Base-by-base conservation (phyloP, 2,329 filamentous ascomycete genomes). In the Claviceps paspali region DNA sequence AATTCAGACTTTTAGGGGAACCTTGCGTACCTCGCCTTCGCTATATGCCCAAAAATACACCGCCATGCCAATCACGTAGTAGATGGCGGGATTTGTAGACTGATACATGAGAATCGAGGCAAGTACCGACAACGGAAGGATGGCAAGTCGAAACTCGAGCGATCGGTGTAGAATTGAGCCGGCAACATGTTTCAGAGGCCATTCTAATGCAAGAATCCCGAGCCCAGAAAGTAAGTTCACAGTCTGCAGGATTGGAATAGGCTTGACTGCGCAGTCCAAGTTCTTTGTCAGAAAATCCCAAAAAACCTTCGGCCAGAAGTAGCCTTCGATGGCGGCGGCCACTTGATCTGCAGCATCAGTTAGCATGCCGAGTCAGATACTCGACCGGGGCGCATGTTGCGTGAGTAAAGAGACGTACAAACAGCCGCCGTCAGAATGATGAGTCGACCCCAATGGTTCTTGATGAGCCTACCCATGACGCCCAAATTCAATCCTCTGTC, bases 281-380 rank as follows among this genome's bases (percentile, higher is more conserved):
- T 84, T 86, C 53, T 84, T 86, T 42, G 88, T 95, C 47, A 91
- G 63, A 58, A 94, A 94, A 61, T 98, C 91, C 81, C 83, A 98
- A 64, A 98, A 93, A 54, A 98, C 80, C 60, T 98, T 98, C 47
- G 91, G 91, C 86, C 87, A 98, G 73, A 98, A 88, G 70, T 91
- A 94, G 52, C 75, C 79, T 63, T 92, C 75, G 39, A 98, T 63
- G 12, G 81, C 79, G 42, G 86, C 86, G 42, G 68, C 76, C 45
- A 95, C 61, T 73, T 98, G 91, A 59, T 94, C 86, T 94, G 34
- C 15, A 26, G n/a, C 18, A 23, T 7, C 17, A 4, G n/a, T 27
- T 11, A 36, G 49, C 61, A 48, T 12, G 26, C 14, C 10, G 10
- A 18, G 14, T 23, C 17, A 19, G 15, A 3, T 21, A 14, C 10